phyloP scores from a whole-genome alignment of 2,329 filamentous ascomycete genomes.

The Talaromyces verruculosus region DNA sequence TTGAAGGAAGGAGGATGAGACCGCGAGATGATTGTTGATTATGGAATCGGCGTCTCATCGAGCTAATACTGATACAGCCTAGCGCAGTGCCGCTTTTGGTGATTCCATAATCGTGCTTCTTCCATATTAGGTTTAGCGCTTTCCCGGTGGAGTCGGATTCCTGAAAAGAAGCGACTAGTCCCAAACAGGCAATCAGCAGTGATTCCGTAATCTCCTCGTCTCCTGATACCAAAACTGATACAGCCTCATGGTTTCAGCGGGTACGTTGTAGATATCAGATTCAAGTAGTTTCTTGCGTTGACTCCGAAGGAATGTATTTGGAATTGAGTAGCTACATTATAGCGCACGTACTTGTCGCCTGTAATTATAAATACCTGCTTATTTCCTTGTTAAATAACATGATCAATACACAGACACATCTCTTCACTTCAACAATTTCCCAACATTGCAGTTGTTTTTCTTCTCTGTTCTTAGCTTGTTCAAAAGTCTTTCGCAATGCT shows the following conservation, averaged over 20 bases:
- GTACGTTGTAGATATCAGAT: neutral
- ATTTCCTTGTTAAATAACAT: neutral
- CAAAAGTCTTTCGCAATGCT: neutral
- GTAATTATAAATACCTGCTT: neutral
- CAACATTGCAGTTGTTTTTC: neutral
- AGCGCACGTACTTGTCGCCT: no score
- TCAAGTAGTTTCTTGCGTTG: neutral
- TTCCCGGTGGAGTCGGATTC: neutral
- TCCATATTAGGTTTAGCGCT: neutral
- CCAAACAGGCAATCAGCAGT: neutral
- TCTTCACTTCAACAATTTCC: no score
- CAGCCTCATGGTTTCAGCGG: neutral
- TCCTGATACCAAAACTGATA: neutral
- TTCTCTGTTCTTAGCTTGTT: neutral
- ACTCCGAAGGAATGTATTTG: neutral
- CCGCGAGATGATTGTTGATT: neutral
- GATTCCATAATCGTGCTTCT: conserved; percentile 4
- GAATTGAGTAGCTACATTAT: neutral
- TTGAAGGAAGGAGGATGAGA: neutral
- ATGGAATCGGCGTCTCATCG: neutral
- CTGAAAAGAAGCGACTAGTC: neutral
- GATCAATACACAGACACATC: neutral
- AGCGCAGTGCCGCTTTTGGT: neutral
- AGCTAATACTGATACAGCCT: neutral
- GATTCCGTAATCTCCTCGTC: conserved; percentile 5